These are phyloP conservation scores for Sphagnum magellanicum DNA, from an alignment of 228 moss, liverwort and hornwort species.

Conservation along the genomic window DNA sequence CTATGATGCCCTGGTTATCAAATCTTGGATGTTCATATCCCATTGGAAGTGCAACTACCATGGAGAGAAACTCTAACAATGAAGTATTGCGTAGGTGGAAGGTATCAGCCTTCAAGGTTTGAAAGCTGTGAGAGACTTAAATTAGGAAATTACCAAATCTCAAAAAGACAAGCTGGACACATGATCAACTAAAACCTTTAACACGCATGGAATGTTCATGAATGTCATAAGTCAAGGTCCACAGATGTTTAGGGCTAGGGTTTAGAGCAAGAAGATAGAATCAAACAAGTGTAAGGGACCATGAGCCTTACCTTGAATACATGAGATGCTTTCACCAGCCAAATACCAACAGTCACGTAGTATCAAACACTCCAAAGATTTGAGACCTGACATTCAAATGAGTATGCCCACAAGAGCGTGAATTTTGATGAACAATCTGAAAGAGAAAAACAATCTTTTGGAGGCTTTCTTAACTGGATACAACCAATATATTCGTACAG, in stretches of 20 bases:
- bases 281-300: background rate
- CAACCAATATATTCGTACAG: background rate
- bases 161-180: no score
- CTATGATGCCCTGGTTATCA: no score
- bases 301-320: constrained; percentile 28
- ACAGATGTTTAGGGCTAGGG: background rate
- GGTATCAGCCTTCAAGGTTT: no score
- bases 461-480: background rate
- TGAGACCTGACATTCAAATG: constrained; percentile 19
- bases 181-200: background rate
- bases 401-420: background rate
- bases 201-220: background rate
- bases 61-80: no score
- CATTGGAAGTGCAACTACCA: no score
- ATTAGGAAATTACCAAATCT: no score
- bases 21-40: no score
- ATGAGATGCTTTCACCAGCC: constrained; percentile 19
- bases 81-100: no score
- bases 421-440: background rate
- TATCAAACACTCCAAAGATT: constrained; percentile 43
- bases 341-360: constrained; percentile 51
- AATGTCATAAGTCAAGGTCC: background rate
- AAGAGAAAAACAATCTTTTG: background rate
- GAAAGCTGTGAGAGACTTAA: no score
- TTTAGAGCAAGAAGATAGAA: background rate